These are phyloP conservation scores for Takakia lepidozioides DNA, from an alignment of 225 moss, liverwort and hornwort species.

Conservation along the genomic window DNA sequence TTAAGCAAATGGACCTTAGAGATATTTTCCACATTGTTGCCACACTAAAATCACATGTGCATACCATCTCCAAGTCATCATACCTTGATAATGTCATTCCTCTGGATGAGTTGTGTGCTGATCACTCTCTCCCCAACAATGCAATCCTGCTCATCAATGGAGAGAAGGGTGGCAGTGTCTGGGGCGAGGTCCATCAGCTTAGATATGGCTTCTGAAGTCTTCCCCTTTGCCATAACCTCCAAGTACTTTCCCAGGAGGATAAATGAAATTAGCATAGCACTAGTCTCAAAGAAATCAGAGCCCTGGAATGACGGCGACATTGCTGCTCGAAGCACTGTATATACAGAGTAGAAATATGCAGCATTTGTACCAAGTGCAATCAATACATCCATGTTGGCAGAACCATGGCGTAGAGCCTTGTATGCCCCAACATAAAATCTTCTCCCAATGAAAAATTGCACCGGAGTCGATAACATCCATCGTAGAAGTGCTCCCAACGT, in stretches of 20 bases:
- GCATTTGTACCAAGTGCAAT: constrained; percentile 91
- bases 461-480: constrained; percentile 77
- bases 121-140: constrained; percentile 53
- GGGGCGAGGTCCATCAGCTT: constrained; percentile 96
- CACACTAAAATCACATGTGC: too few relatives aligned
- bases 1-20: too few relatives aligned
- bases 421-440: constrained; percentile 89
- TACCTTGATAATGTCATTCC: constrained; percentile 92
- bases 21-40: too few relatives aligned
- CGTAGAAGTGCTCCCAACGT: constrained; percentile 67
- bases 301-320: constrained; percentile 56
- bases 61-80: too few relatives aligned
- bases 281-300: constrained; percentile 94
- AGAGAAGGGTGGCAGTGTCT: constrained; percentile 64
- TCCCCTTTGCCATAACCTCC: constrained; percentile 92
- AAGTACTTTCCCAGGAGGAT: constrained; percentile 89
- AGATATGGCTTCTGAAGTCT: constrained; percentile 94
- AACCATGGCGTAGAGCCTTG: constrained; percentile 72
- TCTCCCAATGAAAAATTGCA: constrained; percentile 81
- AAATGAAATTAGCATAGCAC: constrained; percentile 93
- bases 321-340: constrained; percentile 64
- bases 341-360: constrained; percentile 92
- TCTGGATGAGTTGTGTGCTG: constrained; percentile 81
- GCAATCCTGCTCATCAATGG: constrained; percentile 34
- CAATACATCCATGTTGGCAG: constrained; percentile 93